A percentile compares a stretch with the other conserved stretches of the same genome.
Evolutionary conservation across 2,329 filamentous ascomycete species (phyloP).

Genomic region (Colletotrichum orchidophilum): DNA sequence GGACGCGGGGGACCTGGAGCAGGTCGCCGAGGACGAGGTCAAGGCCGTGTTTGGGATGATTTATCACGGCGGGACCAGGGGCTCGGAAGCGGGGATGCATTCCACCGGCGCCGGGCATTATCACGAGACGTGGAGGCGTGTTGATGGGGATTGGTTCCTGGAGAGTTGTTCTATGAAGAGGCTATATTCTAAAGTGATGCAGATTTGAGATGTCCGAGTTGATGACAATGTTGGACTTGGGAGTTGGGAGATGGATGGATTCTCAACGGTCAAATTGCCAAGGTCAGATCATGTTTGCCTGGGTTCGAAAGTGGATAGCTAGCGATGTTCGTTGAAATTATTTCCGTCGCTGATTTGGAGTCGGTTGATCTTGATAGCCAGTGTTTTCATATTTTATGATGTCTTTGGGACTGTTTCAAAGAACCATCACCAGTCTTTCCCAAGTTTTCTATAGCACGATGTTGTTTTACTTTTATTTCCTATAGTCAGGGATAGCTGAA

Average conservation of each 20-base stretch:
- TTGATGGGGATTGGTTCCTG: conserved; percentile 30
- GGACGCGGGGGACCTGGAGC: conserved; percentile 16
- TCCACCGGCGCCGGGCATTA: conserved; percentile 28
- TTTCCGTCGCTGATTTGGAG: too few species aligned
- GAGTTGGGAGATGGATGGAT: too few species aligned
- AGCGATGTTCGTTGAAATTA: too few species aligned
- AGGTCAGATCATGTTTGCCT: too few species aligned
- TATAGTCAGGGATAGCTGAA: too few species aligned
- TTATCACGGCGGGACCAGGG: conserved; percentile 16
- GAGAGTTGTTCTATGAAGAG: conserved; percentile 23
- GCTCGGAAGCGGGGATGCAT: not conserved
- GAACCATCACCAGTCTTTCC: not conserved
- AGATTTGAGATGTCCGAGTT: not conserved
- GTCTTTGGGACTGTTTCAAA: too few species aligned
- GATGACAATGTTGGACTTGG: not conserved
- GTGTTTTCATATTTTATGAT: too few species aligned
- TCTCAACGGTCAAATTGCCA: not conserved
- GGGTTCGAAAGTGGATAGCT: too few species aligned
- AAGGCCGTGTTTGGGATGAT: conserved; percentile 22
- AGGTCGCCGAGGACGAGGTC: conserved; percentile 30
- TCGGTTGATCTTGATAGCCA: too few species aligned
- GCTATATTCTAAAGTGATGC: conserved; percentile 22
- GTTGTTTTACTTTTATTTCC: too few species aligned
- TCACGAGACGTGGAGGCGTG: conserved; percentile 26
- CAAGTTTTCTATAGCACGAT: not conserved